These are phyloP conservation scores for Paramecium biaurelia DNA, from an alignment of 73 alveolate genomes.

Conservation along the genomic window DNA sequence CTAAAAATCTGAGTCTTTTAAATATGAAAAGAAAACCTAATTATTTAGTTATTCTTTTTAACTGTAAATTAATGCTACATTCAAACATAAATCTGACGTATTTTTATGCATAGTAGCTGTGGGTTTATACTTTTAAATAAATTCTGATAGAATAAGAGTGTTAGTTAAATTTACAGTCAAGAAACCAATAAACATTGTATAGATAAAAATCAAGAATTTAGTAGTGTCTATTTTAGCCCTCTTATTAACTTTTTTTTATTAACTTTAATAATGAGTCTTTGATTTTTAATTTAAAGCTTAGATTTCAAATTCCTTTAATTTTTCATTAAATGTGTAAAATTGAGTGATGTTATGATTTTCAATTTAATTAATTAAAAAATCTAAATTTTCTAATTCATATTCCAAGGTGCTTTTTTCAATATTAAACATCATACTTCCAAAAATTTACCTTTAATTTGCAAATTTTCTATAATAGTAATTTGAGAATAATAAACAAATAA, in stretches of 20 bases:
- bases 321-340: neutral
- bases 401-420: neutral
- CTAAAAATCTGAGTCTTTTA: neutral
- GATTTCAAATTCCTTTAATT: neutral
- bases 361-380: neutral
- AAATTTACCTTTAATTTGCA: neutral
- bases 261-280: neutral
- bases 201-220: neutral
- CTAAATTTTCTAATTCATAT: neutral
- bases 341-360: neutral
- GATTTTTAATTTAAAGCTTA: neutral
- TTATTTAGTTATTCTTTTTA: neutral
- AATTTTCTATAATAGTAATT: neutral
- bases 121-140: neutral
- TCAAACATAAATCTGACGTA: neutral
- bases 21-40: neutral
- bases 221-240: neutral
- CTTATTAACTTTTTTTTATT: neutral
- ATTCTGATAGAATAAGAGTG: neutral
- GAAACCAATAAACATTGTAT: neutral
- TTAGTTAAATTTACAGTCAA: neutral
- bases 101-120: neutral
- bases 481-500: neutral
- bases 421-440: neutral
- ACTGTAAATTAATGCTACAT: neutral